Base-by-base conservation (phyloP, 23 red algal genomes). In the Porphyridium purpureum region DNA sequence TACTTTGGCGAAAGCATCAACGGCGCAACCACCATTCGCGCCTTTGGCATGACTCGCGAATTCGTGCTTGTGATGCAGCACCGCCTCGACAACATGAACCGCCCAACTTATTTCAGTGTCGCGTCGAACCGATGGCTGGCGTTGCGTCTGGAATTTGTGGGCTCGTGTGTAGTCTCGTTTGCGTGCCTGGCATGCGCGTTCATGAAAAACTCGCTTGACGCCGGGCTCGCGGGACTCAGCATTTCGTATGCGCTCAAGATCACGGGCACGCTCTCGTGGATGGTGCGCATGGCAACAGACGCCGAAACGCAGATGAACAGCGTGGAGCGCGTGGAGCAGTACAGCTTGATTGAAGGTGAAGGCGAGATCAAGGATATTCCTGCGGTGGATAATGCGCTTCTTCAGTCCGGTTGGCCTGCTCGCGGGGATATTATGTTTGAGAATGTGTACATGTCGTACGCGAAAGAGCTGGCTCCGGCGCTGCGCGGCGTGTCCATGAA, bases 221-320 rank as follows among this genome's bases (percentile, higher is more conserved):
- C 66, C 14, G 59, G 77, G 1, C 53, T 83, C 31, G 57, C 72
- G 7, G 90, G 90, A 17, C 72, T 98, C 25, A 64, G 64, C 9
- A 66, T 98, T 32, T 69, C 72, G 17, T 98, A 98, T 46, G 60
- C 53, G 6, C 63, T 93, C 41, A 51, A 72, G 64, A 74, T 73
- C 17, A 55, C 77, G 14, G 59, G 63, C 21, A 29, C 47, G 22
- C 62, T 93, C 57, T 67, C 59, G 1, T 93, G 84, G 84, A 60
- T 70, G 33, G 69, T 98, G 7, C 57, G 90, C 20, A 79, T 73
- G 63, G 75, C 60, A 29, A 85, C 90, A 11, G 90, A 98, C 21
- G 66, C 79, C 5, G 90, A 98, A 56, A 86, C 59, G 4, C 72
- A 85, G 32, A 70, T 98, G 80, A 81, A 47, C 40, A 55, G 72